Evolutionary conservation across 2,329 filamentous ascomycete genomes (phyloP), one percentile per base, ranked within the genome.

Genomic region (Penicillium aurantiogriseum): DNA sequence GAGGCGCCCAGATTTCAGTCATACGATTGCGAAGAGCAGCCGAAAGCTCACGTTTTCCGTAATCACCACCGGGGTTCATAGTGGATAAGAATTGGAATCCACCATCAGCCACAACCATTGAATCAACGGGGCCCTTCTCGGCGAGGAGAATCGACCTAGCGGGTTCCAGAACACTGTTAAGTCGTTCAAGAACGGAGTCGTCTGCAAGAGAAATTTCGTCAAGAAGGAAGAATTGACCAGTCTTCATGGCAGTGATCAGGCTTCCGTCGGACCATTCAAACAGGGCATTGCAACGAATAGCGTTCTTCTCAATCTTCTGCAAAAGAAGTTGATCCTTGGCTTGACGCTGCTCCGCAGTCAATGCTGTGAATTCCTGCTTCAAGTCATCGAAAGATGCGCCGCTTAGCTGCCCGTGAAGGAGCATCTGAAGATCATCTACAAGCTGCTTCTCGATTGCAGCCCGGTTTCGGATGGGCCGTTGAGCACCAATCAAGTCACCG

Each of bases 11-110:
- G 9, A 99, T 97, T 75, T 99, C 94, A 0, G 94, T 99, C 72
- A 99, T 96, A 59, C 94, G 90, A 72, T 99, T 99, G 45, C 94
- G 85, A 58, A 99, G 79, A 15, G 94, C 95, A 3, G 94, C 94
- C 1, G 94, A 99, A 13, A 99, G 83, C 73, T 99, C 94, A 66
- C 93, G 91, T 78, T 99, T 99, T 63, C 94, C 94, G 72, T 97
- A 99, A 71, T 99, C 94, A 45, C 95, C 94, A 50, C 95, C 95
- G 9, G 94, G 94, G 65, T 99, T 99, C 94, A 99, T 99, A 0
- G 94, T 99, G 4, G 94, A 93, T 58, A 99, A 85, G 75, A 99
- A 97, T 69, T 99, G 92, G 74, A 97, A 99, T 0, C 89, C 90
- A 40, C 88, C 81, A 11, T 81, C 76, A 6, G 89, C 94, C 39